Evolutionary conservation across 1,284 basidiomycete species (phyloP).

Genomic region (Papiliotrema nemorosa): DNA sequence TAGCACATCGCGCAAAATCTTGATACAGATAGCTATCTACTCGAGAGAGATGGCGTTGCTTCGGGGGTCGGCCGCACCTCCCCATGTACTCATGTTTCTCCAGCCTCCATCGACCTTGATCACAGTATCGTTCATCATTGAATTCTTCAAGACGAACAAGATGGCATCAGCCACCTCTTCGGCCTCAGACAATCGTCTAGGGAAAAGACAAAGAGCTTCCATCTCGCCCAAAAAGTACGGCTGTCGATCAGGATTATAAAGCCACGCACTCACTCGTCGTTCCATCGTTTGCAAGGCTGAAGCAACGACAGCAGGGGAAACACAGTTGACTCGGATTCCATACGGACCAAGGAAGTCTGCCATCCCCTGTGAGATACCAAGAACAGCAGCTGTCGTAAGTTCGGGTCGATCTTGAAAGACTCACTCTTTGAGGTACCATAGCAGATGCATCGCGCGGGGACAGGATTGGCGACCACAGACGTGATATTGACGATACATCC

Average conservation of each 20-base stretch:
- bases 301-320: slow-evolving; percentile 28
- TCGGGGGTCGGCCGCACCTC: background rate
- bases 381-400: background rate
- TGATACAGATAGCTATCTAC: no score
- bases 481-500: slow-evolving; percentile 34
- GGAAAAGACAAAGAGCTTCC: slow-evolving; percentile 20
- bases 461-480: slow-evolving; percentile 21
- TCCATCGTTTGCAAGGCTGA: slow-evolving; percentile 22
- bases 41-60: no score
- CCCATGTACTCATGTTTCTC: background rate
- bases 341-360: slow-evolving; percentile 20
- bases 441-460: slow-evolving; percentile 25
- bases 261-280: no score
- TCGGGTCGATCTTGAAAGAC: slow-evolving; percentile 2
- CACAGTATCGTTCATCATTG: slow-evolving; percentile 23
- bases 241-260: slow-evolving; percentile 13
- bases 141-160: slow-evolving; percentile 22
- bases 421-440: slow-evolving; percentile 30
- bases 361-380: slow-evolving; percentile 11
- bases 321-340: slow-evolving; percentile 25
- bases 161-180: slow-evolving; percentile 12
- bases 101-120: background rate
- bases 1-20: no score
- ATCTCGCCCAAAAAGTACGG: slow-evolving; percentile 25
- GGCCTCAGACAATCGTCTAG: slow-evolving; percentile 11